phyloP scores from a whole-genome alignment of 306 rosid species.

The Betula pendula region DNA sequence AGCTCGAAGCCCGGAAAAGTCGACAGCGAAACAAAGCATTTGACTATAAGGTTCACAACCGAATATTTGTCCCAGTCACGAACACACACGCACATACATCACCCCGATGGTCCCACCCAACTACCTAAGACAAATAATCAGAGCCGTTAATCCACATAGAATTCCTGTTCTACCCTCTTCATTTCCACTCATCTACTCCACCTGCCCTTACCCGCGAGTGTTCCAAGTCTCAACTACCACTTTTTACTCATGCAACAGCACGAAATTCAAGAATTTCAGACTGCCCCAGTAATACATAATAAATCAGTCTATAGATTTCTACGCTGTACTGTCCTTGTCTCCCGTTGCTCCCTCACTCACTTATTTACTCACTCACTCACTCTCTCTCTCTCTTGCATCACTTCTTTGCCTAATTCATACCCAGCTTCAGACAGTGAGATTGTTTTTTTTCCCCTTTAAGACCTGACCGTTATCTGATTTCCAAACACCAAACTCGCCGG shows the following conservation, averaged over 20 bases:
- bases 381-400: not conserved
- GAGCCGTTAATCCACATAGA: not conserved
- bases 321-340: slow-evolving; percentile 25
- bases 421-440: not conserved
- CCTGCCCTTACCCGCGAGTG: slow-evolving; percentile 4
- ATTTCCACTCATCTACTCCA: slow-evolving; percentile 3
- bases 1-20: too few species aligned
- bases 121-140: slow-evolving; percentile 7
- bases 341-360: slow-evolving; percentile 5
- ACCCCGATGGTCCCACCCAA: slow-evolving; percentile 11
- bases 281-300: not conserved
- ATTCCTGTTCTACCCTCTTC: slow-evolving; percentile 20
- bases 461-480: slow-evolving; percentile 8
- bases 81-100: slow-evolving; percentile 12
- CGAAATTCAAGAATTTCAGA: slow-evolving; percentile 37
- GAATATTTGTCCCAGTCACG: not conserved
- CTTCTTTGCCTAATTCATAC: not conserved
- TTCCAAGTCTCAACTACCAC: slow-evolving; percentile 11
- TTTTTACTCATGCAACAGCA: slow-evolving; percentile 38
- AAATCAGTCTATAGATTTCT: slow-evolving; percentile 17
- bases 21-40: too few species aligned
- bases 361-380: slow-evolving; percentile 24
- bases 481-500: slow-evolving; percentile 16
- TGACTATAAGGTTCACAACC: not conserved
- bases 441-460: not conserved